Evolutionary conservation across 495 filamentous ascomycete genomes (phyloP).

Genomic region (Choiromyces venosus): DNA sequence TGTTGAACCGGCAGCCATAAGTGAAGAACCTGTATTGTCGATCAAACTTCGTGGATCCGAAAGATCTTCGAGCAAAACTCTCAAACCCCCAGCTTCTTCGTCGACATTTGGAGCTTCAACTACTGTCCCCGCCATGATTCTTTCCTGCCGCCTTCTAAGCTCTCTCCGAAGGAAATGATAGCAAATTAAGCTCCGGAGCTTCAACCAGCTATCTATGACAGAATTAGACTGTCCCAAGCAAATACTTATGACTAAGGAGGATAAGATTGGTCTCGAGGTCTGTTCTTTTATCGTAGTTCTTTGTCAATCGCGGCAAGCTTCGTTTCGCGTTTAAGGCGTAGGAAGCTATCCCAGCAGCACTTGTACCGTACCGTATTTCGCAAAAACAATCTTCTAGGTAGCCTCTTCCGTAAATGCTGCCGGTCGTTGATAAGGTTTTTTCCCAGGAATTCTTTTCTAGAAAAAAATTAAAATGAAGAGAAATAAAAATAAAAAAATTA

Average conservation of each 20-base stretch:
- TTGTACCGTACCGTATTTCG: not conserved
- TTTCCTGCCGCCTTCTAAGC: slow-evolving; percentile 14
- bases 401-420: not conserved
- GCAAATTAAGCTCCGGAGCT: slow-evolving; percentile 10
- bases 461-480: not conserved
- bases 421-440: not conserved
- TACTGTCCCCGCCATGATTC: slow-evolving; percentile 29
- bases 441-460: not conserved
- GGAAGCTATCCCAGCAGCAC: not conserved
- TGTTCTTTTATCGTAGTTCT: slow-evolving; percentile 1
- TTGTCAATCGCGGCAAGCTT: slow-evolving; percentile 3
- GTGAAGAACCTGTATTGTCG: slow-evolving; percentile 11
- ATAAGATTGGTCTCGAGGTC: not conserved
- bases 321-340: slow-evolving; percentile 1
- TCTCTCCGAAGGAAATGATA: slow-evolving; percentile 21
- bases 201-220: slow-evolving; percentile 11
- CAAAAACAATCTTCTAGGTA: not conserved
- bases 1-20: slow-evolving; percentile 24
- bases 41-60: slow-evolving; percentile 14
- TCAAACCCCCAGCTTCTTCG: slow-evolving; percentile 32
- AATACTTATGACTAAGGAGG: not conserved
- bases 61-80: slow-evolving; percentile 30
- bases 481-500: not conserved
- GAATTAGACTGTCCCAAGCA: not conserved
- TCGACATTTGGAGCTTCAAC: slow-evolving; percentile 29